Evolutionary conservation across 129 eudicot genomes (phyloP).

Genomic region (Tagetes patula): DNA sequence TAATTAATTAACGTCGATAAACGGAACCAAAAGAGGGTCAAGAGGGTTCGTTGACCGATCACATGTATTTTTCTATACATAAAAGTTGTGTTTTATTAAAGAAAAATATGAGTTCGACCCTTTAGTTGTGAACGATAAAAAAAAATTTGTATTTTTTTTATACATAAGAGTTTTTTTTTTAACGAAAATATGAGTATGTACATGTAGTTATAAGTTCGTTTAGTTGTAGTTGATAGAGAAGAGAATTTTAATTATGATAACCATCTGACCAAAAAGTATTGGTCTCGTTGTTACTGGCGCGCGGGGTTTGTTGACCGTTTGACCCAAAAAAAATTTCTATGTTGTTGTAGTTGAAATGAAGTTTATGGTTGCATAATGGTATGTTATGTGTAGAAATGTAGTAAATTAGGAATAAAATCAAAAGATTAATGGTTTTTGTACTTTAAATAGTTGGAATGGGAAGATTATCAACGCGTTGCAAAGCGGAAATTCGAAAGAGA

Average conservation of each 20-base stretch:
- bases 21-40: neutral
- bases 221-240: no score
- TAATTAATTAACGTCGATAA: no score
- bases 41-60: neutral
- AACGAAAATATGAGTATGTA: no score
- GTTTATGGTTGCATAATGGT: neutral
- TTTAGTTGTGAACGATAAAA: no score
- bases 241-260: neutral
- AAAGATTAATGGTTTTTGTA: neutral
- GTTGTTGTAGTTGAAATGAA: neutral
- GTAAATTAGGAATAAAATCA: conserved; percentile 1
- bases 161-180: no score
- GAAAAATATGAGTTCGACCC: no score
- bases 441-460: conserved; percentile 70
- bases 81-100: no score
- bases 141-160: no score
- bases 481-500: conserved; percentile 68
- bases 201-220: no score
- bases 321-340: neutral
- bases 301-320: neutral
- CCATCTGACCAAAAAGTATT: no score
- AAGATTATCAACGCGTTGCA: conserved; percentile 65
- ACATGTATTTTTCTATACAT: no score
- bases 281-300: no score
- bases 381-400: neutral